Evolutionary conservation across 2,329 filamentous ascomycete genomes (phyloP), one percentile per base, ranked within the genome.

Genomic region (Fusarium sp.): DNA sequence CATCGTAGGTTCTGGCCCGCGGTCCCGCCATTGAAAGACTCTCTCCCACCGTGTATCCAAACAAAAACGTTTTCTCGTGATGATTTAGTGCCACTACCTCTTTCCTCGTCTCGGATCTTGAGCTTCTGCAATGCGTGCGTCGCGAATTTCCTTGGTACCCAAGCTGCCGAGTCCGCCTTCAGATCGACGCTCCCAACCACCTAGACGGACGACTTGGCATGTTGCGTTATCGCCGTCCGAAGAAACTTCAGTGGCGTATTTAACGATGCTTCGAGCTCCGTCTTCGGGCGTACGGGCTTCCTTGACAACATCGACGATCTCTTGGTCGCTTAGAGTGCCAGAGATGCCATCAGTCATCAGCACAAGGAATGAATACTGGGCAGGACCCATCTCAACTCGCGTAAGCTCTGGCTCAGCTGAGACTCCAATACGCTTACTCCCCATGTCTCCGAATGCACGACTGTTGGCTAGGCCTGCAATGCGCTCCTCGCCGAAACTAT

Each of bases 401-500:
- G 90, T 90, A 69, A 98, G 90, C 79, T 98, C 95, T 0, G 96
- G 96, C 83, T 99, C 96, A 4, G 96, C 96, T 8, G 93, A 95
- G 18, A 99, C 96, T 35, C 96, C 96, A 59, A 98, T 92, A 60
- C 96, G 93, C 84, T 99, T 99, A 65, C 91, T 94, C 39, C 89
- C 89, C 84, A 98, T 94, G 84, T 99, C 96, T 33, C 96, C 96
- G 80, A 99, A 98, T 8, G 96, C 89, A 36, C 96, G 93, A 38
- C 94, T 97, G 84, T 99, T 99, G 76, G 96, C 96, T 1, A 99
- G 88, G 0, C 96, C 96, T 20, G 92, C 92, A 82, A 99, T 96
- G 76, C 96, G 94, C 83, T 98, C 95, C 84, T 99, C 96, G 79
- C 96, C 96, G 81, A 99, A 99, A 39, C 94, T 97, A 83, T 99